Conservation (phyloP, 257 asterid genomes). For the Gentiana macrophylla region DNA sequence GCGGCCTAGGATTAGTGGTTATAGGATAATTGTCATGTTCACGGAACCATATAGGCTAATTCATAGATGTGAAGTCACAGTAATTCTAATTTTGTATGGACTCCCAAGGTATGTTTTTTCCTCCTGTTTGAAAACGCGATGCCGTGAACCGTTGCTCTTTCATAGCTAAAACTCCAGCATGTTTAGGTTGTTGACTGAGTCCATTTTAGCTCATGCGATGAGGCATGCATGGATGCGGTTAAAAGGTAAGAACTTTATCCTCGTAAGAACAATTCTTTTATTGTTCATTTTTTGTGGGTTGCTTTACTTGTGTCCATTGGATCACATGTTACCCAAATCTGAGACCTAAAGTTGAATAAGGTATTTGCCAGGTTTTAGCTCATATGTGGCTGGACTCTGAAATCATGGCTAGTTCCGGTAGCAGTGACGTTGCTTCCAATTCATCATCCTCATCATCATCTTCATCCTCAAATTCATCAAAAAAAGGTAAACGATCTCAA, state of each 20-base stretch:
- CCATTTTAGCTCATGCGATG: no score
- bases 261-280: no score
- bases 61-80: no score
- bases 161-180: not conserved
- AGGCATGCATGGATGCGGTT: conserved; percentile 98
- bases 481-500: conserved; percentile 61
- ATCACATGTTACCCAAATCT: conserved; percentile 57
- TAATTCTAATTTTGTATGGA: conserved; percentile 80
- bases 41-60: no score
- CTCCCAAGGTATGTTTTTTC: conserved; percentile 70
- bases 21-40: no score
- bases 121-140: not conserved
- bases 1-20: no score
- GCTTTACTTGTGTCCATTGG: no score
- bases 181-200: conserved; percentile 80
- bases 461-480: no score
- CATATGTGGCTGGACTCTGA: conserved; percentile 99
- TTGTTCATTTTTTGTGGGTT: no score
- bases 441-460: conserved; percentile 30
- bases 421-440: conserved; percentile 39
- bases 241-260: no score
- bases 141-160: conserved; percentile 3
- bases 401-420: conserved; percentile 56
- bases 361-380: conserved; percentile 94
- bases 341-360: conserved; percentile 84